Percentiles rank a stretch among this genome's conserved stretches.
Conservation (phyloP, 163 green algal genomes). For the Scenedesmus sp. region DNA sequence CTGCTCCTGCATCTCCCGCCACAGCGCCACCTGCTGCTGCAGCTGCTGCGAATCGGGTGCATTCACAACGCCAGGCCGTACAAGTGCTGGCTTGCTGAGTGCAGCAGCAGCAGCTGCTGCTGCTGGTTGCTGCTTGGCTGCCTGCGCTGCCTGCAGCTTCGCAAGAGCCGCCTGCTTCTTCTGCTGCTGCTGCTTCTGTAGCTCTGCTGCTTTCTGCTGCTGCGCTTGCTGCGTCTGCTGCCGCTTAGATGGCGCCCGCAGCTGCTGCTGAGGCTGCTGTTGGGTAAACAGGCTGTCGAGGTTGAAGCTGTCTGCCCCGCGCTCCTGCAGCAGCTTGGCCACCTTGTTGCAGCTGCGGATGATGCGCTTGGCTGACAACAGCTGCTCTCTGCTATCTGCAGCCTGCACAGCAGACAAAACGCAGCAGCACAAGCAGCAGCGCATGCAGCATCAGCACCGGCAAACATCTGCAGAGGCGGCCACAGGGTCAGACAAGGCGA, state of each 20-base stretch:
- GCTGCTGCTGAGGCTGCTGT: background rate
- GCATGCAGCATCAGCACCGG: background rate
- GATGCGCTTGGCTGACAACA: conserved; percentile 6
- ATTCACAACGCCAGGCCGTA: background rate
- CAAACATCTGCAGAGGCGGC: too few relatives aligned
- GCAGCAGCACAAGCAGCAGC: background rate
- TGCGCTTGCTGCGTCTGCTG: background rate
- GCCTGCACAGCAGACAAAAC: conserved; percentile 7
- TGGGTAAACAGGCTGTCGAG: background rate
- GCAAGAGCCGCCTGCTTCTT: conserved; percentile 4
- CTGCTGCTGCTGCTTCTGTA: background rate
- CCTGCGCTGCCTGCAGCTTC: background rate
- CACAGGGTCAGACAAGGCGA: too few relatives aligned
- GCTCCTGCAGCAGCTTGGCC: background rate
- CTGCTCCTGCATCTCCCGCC: conserved; percentile 2
- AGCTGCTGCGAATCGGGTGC: background rate
- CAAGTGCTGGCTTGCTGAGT: background rate
- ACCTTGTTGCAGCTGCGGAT: conserved; percentile 14
- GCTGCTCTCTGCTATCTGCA: conserved; percentile 12
- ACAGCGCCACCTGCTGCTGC: background rate
- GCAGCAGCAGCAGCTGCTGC: background rate
- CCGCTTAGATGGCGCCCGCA: background rate
- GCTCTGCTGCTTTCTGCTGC: conserved; percentile 18
- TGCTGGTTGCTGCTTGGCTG: background rate
- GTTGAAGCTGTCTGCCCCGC: background rate